phyloP scores from a whole-genome alignment of 257 asterid genomes.

The Forsythia viridissima region DNA sequence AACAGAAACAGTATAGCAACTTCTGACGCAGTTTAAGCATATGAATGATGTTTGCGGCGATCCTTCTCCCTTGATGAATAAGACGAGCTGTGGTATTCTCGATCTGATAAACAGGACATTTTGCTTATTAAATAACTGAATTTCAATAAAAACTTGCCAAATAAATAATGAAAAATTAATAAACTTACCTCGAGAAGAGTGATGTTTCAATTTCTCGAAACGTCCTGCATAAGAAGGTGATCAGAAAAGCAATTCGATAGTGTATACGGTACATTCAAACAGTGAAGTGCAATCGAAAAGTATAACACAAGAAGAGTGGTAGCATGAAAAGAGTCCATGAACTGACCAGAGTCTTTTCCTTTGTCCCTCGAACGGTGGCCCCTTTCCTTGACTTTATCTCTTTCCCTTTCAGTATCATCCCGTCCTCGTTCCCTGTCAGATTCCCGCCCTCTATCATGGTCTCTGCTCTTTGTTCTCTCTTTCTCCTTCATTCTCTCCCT shows the following conservation, averaged over 20 bases:
- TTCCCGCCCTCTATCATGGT: conserved; percentile 68
- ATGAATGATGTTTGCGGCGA: conserved; percentile 66
- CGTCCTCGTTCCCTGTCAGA: conserved; percentile 70
- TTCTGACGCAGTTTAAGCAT: conserved; percentile 28
- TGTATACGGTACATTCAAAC: background rate
- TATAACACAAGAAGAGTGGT: conserved; percentile 1
- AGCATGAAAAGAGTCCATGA: background rate
- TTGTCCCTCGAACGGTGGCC: conserved; percentile 71
- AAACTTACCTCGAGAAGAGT: conserved; percentile 70
- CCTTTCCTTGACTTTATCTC: conserved; percentile 70
- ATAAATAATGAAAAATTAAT: background rate
- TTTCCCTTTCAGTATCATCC: conserved; percentile 64
- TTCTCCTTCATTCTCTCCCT: conserved; percentile 44
- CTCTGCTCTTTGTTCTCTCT: conserved; percentile 66
- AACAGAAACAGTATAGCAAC: background rate
- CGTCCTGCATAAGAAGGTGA: conserved; percentile 48
- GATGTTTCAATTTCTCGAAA: conserved; percentile 62
- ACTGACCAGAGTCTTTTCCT: conserved; percentile 63
- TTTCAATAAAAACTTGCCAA: background rate
- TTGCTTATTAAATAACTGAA: background rate
- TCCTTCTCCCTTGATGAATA: conserved; percentile 80
- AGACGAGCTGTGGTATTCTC: conserved; percentile 58
- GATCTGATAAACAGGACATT: conserved; percentile 45
- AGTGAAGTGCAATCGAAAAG: background rate
- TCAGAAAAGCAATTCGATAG: conserved; percentile 11